These are phyloP conservation scores for Delonix regia DNA, from an alignment of 306 rosid species.

Conservation along the genomic window DNA sequence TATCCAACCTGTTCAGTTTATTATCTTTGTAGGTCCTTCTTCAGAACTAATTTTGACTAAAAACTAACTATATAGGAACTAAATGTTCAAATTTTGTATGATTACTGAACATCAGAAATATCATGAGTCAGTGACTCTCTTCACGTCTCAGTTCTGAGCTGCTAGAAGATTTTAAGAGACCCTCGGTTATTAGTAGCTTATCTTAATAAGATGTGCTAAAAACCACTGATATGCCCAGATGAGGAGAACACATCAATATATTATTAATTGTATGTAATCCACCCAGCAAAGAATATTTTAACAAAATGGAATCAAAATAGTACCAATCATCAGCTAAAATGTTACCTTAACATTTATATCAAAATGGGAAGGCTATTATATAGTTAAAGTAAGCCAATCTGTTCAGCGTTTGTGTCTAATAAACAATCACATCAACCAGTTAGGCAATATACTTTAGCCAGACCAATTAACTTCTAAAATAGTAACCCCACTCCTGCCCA, in stretches of 20 bases:
- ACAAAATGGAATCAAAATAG: background rate
- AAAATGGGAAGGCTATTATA: background rate
- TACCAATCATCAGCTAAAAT: background rate
- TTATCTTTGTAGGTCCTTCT: too few species aligned
- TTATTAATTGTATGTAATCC: background rate
- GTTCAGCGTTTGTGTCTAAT: background rate
- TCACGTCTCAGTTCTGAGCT: too few species aligned
- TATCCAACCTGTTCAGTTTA: too few species aligned
- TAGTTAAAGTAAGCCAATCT: background rate
- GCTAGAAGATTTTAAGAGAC: too few species aligned
- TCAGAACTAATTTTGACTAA: too few species aligned
- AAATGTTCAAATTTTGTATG: too few species aligned
- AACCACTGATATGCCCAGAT: too few species aligned
- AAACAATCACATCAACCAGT: conserved; percentile 2
- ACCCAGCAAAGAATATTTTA: background rate
- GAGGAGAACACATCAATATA: background rate
- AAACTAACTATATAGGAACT: too few species aligned
- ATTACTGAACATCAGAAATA: too few species aligned
- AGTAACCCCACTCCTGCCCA: background rate
- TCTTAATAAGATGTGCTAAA: too few species aligned
- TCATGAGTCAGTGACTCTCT: too few species aligned
- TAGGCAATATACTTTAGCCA: background rate
- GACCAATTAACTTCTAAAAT: background rate
- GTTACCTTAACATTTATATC: background rate
- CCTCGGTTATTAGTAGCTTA: too few species aligned